Base-by-base conservation (phyloP, 2,329 filamentous ascomycete genomes). In the Alternaria gaisen region DNA sequence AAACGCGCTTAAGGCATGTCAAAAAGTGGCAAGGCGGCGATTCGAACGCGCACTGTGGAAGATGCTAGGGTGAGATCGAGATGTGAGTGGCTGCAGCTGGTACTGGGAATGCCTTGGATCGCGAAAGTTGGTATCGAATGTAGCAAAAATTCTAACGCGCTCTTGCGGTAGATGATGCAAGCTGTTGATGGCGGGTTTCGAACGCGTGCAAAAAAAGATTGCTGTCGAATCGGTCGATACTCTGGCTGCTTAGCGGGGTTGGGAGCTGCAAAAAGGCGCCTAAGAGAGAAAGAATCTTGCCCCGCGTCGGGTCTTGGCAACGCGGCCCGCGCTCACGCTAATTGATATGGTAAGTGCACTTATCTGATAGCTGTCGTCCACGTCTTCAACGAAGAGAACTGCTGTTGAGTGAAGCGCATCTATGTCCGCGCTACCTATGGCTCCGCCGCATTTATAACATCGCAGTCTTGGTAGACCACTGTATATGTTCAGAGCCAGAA, bases 11-110 rank as follows among this genome's bases (percentile, higher is more conserved):
- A 69, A 54, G 20, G 60, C 65, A 70, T 69, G 36, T 53, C 54
- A 55, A 42, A 48, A 52, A 55, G 30, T 51, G 65, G 50, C 53
- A 48, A 57, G 48, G 30, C 44, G 42, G 60, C 28, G 71, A 60
- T 47, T 75, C 71, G 71, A 74, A 74, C 70, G 54, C 58, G 64
- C 43, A 54, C 53, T 56, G 53, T 32, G 50, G 24, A 46, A 44
- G 40, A 59, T 61, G 42, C 40, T 53, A 32, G 43, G 43, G 41
- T 48, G 10, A 51, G 55, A 50, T 58, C 41, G 53, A 41, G 34
- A 36, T 56, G 20, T 62, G 48, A 58, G 48, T 61, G 48, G 58
- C 43, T 58, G 42, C 32, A 20, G 58, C 48, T 22, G 54, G 26
- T 46, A 28, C 48, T 40, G 55, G 54, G 58, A 30, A 41, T 16